Percentiles rank a stretch among this genome's conserved stretches.
Conservation (phyloP, 768 basidiomycete genomes). For the Tylopilus balloui region DNA sequence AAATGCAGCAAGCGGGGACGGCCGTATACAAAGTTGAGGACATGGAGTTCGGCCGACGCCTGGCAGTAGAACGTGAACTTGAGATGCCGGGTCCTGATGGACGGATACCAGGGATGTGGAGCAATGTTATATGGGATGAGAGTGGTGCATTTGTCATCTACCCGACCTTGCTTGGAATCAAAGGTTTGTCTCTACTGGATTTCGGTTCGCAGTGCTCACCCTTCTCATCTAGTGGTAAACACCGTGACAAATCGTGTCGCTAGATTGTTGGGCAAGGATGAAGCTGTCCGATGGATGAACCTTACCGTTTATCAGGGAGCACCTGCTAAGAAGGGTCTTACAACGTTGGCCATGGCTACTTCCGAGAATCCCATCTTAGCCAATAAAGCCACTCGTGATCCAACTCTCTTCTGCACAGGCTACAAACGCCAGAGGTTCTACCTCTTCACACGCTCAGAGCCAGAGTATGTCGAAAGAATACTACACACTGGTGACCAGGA, state of each 20-base stretch:
- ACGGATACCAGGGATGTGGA: constrained; percentile 69
- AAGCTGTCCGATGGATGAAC: constrained; percentile 86
- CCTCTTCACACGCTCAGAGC: constrained; percentile 86
- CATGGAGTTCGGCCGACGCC: constrained; percentile 98
- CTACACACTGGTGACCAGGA: background rate
- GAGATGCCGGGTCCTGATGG: constrained; percentile 79
- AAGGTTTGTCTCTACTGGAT: constrained; percentile 52
- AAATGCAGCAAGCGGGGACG: constrained; percentile 99
- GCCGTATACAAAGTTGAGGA: constrained; percentile 89
- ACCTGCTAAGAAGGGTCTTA: constrained; percentile 79
- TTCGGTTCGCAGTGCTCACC: background rate
- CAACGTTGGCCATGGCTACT: constrained; percentile 90
- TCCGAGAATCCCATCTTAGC: constrained; percentile 94
- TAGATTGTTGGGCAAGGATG: constrained; percentile 88
- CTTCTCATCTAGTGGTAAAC: constrained; percentile 69
- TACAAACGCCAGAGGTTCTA: constrained; percentile 93
- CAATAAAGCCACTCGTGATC: constrained; percentile 79
- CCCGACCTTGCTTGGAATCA: constrained; percentile 90
- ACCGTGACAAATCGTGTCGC: constrained; percentile 90
- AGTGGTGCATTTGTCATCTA: constrained; percentile 93
- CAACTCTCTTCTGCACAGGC: constrained; percentile 88
- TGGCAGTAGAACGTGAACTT: constrained; percentile 88
- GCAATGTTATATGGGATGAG: constrained; percentile 96
- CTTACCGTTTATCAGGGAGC: constrained; percentile 90
- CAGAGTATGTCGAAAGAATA: constrained; percentile 60